Percentiles rank a stretch among this genome's conserved stretches.
These are phyloP conservation scores for Capsella bursapastoris DNA, from an alignment of 345 rosid species.

Conservation along the genomic window DNA sequence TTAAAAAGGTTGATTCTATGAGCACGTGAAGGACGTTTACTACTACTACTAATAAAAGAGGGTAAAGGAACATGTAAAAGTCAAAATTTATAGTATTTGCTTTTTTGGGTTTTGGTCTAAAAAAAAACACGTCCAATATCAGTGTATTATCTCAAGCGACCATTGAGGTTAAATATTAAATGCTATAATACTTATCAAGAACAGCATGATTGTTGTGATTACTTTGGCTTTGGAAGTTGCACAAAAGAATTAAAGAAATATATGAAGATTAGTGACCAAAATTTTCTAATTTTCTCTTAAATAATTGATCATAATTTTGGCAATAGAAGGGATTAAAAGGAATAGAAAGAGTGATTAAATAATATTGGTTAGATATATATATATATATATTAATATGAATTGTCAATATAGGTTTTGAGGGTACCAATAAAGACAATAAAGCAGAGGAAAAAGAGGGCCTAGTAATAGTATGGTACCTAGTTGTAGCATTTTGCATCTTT, in stretches of 20 bases:
- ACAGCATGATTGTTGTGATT: conserved; percentile 29
- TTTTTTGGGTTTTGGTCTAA: conserved; percentile 4
- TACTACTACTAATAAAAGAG: neutral
- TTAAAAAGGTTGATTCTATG: conserved; percentile 22
- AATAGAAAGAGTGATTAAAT: conserved; percentile 18
- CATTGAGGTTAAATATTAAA: conserved; percentile 36
- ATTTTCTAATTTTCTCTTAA: neutral
- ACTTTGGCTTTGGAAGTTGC: conserved; percentile 30
- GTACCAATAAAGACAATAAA: conserved; percentile 48
- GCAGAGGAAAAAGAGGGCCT: conserved; percentile 45
- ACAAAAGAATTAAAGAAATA: neutral
- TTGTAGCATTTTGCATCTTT: conserved; percentile 46
- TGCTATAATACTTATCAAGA: conserved; percentile 20
- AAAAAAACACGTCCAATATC: conserved; percentile 32
- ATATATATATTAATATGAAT: conserved; percentile 1
- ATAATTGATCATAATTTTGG: neutral
- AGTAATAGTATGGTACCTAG: conserved; percentile 46
- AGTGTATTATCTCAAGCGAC: conserved; percentile 36
- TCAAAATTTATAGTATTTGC: conserved; percentile 4
- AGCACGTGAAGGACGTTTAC: conserved; percentile 43
- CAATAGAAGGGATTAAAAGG: neutral
- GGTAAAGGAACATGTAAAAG: conserved; percentile 32
- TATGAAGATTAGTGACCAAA: neutral
- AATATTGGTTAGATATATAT: conserved; percentile 31
- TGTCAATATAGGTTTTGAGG: conserved; percentile 42